Evolutionary conservation across 2,329 filamentous ascomycete genomes (phyloP), one percentile per base, ranked within the genome.

Genomic region (Ophiostoma quercus): DNA sequence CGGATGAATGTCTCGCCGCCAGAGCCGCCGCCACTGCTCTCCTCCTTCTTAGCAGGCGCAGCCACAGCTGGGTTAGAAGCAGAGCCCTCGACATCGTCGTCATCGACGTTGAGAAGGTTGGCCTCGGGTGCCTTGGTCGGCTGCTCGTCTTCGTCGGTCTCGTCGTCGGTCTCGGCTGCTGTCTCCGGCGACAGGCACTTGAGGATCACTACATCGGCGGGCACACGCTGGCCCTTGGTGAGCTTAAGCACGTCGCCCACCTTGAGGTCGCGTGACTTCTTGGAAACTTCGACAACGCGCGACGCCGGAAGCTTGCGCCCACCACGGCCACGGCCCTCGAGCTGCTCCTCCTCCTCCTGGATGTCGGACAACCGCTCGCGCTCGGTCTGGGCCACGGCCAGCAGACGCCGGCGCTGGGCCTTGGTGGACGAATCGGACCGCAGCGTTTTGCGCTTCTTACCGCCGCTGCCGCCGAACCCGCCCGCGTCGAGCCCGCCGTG

Each of bases 161-260:
- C 29, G 60, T 39, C 29, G 29, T 34, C 62, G 22, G n/a, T 12
- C 1, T 43, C 37, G 25, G 12, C 8, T 12, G 37, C 63, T 22
- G 63, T 8, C 3, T 73, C 79, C 47, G 76, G 77, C 3, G 75
- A 76, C 60, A 76, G 73, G 74, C 92, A 96, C 79, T 97, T 95
- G 68, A 99, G 78, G 69, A 99, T 93, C 32, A 98, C 87, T 66
- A 99, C 92, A 80, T 99, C 95, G 22, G 95, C 94, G 9, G 95
- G 95, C 29, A 99, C 90, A 74, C 95, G 88, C 78, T 97, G 93
- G 71, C 97, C 93, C 78, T 97, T 98, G 74, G 87, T 87, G 37
- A 99, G 84, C 77, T 96, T 96, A 71, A 99, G 81, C n/a, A 99
- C 90, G 79, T 99, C 95, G 32, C 95, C 96, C 65, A 99, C 94